Evolutionary conservation across 2,329 filamentous ascomycete genomes (phyloP).

Genomic region (Periconia sp.): DNA sequence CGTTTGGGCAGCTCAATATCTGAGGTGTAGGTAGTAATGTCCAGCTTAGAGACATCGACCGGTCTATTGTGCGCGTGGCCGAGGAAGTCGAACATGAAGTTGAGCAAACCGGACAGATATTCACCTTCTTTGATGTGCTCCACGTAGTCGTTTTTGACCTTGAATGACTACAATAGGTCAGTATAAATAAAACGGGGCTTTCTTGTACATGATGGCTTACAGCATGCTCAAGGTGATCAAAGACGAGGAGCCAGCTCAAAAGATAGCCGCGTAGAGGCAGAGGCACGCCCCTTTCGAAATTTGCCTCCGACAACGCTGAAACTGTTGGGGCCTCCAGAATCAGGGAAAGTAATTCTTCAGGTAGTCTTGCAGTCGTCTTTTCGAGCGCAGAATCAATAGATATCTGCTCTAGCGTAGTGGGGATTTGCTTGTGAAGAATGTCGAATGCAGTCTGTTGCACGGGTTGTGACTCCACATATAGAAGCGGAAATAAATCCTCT

Average conservation of each 20-base stretch:
- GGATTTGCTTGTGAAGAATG: constrained; percentile 80
- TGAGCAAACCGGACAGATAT: constrained; percentile 71
- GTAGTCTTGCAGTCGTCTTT: constrained; percentile 74
- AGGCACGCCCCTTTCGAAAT: constrained; percentile 71
- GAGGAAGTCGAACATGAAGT: constrained; percentile 84
- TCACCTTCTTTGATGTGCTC: constrained; percentile 78
- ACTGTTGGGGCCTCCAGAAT: constrained; percentile 78
- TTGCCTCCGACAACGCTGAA: constrained; percentile 68
- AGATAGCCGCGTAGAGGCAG: constrained; percentile 77
- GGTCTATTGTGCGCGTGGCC: constrained; percentile 77
- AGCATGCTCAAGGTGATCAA: constrained; percentile 80
- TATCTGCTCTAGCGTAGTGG: constrained; percentile 77
- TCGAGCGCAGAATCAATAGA: constrained; percentile 78
- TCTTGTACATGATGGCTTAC: constrained; percentile 47
- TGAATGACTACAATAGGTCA: constrained; percentile 65
- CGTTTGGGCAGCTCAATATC: constrained; percentile 68
- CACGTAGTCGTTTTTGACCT: constrained; percentile 81
- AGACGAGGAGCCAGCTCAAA: constrained; percentile 87
- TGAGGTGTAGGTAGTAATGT: constrained; percentile 69
- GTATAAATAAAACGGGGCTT: constrained; percentile 6
- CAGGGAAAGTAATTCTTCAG: constrained; percentile 83
- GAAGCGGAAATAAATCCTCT: constrained; percentile 73
- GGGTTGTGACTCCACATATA: constrained; percentile 75
- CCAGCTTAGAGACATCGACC: constrained; percentile 72
- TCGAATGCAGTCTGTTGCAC: constrained; percentile 83